phyloP scores from a whole-genome alignment of 2,329 filamentous ascomycete species.

The Orbilia brochopaga region DNA sequence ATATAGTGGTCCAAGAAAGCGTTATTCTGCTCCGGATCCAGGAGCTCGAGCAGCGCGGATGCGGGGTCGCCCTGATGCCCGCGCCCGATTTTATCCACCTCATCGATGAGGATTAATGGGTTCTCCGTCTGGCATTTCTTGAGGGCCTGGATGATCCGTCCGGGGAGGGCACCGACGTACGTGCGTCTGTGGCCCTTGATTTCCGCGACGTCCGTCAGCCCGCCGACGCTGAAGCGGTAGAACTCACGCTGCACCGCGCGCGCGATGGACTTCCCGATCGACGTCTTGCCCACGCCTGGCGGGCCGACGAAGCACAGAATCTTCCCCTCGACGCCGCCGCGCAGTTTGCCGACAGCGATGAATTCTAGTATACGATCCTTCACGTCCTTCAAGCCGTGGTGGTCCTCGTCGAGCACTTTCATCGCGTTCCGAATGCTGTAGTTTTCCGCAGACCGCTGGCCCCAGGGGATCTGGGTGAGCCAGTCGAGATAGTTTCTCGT shows the following conservation, averaged over 20 bases:
- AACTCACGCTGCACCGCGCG: conserved; percentile 93
- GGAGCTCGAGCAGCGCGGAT: conserved; percentile 86
- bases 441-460: conserved; percentile 91
- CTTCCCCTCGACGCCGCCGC: conserved; percentile 96
- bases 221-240: conserved; percentile 97
- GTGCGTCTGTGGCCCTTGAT: conserved; percentile 97
- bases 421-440: conserved; percentile 93
- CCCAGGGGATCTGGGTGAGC: conserved; percentile 98
- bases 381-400: conserved; percentile 95
- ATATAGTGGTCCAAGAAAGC: conserved; percentile 99
- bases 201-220: conserved; percentile 94
- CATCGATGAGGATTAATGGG: conserved; percentile 92
- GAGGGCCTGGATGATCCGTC: conserved; percentile 94
- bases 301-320: conserved; percentile 97
- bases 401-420: conserved; percentile 90
- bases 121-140: conserved; percentile 99
- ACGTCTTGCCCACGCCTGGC: conserved; percentile 94
- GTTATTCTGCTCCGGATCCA: conserved; percentile 96
- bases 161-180: conserved; percentile 93
- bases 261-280: conserved; percentile 97
- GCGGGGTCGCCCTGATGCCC: conserved; percentile 97
- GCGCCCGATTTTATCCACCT: conserved; percentile 94
- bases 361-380: conserved; percentile 98
- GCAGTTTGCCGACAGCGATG: conserved; percentile 95
- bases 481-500: conserved; percentile 98